Conservation (phyloP, 257 asterid genomes). For the Salvia hispanica region DNA sequence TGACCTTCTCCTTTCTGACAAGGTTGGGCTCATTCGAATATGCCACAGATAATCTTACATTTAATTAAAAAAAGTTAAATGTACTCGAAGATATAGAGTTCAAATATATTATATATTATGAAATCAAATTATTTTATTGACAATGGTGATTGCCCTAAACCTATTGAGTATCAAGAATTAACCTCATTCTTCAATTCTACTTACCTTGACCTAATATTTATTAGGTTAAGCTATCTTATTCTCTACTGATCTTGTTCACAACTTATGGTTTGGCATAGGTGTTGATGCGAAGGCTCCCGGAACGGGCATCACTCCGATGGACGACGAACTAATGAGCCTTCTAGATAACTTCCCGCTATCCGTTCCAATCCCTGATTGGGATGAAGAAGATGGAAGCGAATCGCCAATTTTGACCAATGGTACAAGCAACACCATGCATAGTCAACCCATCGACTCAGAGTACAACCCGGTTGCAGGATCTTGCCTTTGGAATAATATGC, state of each 20-base stretch:
- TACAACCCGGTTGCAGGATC: conserved; percentile 40
- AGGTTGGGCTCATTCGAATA: not conserved
- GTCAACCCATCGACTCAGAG: conserved; percentile 29
- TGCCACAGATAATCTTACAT: not conserved
- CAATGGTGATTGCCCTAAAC: not conserved
- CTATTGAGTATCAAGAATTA: not conserved
- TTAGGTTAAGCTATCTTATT: too few species aligned
- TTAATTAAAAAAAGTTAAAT: conserved; percentile 17
- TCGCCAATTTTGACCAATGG: conserved; percentile 31
- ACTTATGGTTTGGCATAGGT: conserved; percentile 10
- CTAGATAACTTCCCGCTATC: conserved; percentile 59
- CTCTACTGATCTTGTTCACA: not conserved
- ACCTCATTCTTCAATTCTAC: not conserved
- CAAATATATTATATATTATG: not conserved
- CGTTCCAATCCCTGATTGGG: conserved; percentile 60
- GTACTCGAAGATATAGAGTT: not conserved
- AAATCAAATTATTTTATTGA: not conserved
- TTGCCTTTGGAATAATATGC: conserved; percentile 58
- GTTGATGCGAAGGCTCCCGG: conserved; percentile 13
- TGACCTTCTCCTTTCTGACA: not conserved
- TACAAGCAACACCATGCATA: conserved; percentile 21
- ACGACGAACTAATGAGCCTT: conserved; percentile 57
- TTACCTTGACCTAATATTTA: not conserved
- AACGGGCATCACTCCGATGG: conserved; percentile 37
- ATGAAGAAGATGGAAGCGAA: conserved; percentile 34